Conservation (phyloP, 2,329 filamentous ascomycete species). For the Onygena corvina region DNA sequence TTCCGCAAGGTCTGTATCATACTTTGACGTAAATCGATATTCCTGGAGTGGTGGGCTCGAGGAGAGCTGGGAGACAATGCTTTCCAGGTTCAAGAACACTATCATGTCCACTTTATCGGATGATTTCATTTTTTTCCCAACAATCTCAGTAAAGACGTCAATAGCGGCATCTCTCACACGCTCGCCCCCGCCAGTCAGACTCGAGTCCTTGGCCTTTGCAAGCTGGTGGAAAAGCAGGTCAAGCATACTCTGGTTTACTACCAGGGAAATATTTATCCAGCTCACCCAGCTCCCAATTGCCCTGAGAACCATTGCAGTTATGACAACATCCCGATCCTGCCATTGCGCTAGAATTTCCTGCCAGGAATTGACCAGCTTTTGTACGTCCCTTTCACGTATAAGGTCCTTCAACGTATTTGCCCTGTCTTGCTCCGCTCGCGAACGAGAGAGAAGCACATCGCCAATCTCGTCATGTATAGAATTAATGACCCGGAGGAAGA, state of each 20-base stretch:
- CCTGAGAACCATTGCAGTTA: slow-evolving; percentile 79
- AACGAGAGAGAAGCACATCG: slow-evolving; percentile 72
- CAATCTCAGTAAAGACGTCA: slow-evolving; percentile 89
- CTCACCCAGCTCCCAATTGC: slow-evolving; percentile 96
- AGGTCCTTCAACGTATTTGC: slow-evolving; percentile 87
- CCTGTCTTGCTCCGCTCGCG: slow-evolving; percentile 65
- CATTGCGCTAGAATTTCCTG: slow-evolving; percentile 77
- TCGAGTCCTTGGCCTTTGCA: slow-evolving; percentile 54
- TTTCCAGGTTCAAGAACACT: slow-evolving; percentile 71
- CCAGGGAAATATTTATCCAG: slow-evolving; percentile 93
- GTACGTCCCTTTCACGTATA: slow-evolving; percentile 73
- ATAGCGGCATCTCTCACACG: slow-evolving; percentile 82
- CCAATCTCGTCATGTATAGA: slow-evolving; percentile 97
- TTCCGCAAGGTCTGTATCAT: slow-evolving; percentile 92
- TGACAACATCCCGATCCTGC: slow-evolving; percentile 53
- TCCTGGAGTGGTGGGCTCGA: slow-evolving; percentile 69
- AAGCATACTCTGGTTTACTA: slow-evolving; percentile 83
- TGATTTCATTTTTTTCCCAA: slow-evolving; percentile 94
- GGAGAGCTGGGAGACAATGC: slow-evolving; percentile 76
- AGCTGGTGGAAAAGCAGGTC: slow-evolving; percentile 74
- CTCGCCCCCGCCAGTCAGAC: slow-evolving; percentile 58
- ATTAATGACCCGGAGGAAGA: slow-evolving; percentile 78
- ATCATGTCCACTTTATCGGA: slow-evolving; percentile 92
- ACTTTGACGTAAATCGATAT: slow-evolving; percentile 66
- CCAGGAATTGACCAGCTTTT: slow-evolving; percentile 81